Percentiles rank a stretch among this genome's conserved stretches.
Conservation (phyloP, 225 moss, liverwort and hornwort species). For the Anthoceros angustus region DNA sequence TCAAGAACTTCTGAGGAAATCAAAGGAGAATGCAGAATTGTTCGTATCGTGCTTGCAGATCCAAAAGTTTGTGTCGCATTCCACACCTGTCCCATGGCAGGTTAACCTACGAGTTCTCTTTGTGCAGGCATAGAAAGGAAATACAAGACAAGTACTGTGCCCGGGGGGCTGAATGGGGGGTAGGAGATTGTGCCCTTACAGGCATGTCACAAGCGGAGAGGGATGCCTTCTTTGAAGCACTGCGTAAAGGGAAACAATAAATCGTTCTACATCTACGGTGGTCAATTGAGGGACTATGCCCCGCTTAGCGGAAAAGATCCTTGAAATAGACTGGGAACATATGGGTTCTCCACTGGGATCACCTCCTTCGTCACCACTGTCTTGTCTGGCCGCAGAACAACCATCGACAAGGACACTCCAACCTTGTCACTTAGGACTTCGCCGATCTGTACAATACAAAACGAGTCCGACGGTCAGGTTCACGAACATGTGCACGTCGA, state of each 20-base stretch:
- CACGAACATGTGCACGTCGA: not conserved
- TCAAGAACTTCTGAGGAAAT: conserved; percentile 62
- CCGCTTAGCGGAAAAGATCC: too few species aligned
- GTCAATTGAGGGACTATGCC: not conserved
- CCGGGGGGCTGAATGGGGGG: conserved; percentile 98
- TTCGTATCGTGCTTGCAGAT: conserved; percentile 17
- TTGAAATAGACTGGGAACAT: conserved; percentile 9
- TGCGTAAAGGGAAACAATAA: conserved; percentile 35
- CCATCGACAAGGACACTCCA: conserved; percentile 49
- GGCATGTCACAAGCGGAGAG: conserved; percentile 60
- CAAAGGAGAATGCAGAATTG: conserved; percentile 69
- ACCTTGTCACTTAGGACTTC: conserved; percentile 73
- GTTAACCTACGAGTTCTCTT: not conserved
- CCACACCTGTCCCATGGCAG: not conserved
- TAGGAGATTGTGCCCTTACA: conserved; percentile 74
- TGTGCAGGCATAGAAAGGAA: conserved; percentile 78
- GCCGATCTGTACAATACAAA: conserved; percentile 27
- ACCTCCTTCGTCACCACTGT: conserved; percentile 35
- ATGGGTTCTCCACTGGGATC: conserved; percentile 60
- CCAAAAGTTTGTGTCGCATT: not conserved
- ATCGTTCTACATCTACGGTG: not conserved
- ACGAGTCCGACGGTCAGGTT: not conserved
- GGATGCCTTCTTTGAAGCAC: conserved; percentile 57
- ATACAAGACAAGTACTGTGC: conserved; percentile 91
- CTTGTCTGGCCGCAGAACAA: conserved; percentile 38